Evolutionary conservation across 2,329 filamentous ascomycete genomes (phyloP).

Genomic region (Colletotrichum lupini): DNA sequence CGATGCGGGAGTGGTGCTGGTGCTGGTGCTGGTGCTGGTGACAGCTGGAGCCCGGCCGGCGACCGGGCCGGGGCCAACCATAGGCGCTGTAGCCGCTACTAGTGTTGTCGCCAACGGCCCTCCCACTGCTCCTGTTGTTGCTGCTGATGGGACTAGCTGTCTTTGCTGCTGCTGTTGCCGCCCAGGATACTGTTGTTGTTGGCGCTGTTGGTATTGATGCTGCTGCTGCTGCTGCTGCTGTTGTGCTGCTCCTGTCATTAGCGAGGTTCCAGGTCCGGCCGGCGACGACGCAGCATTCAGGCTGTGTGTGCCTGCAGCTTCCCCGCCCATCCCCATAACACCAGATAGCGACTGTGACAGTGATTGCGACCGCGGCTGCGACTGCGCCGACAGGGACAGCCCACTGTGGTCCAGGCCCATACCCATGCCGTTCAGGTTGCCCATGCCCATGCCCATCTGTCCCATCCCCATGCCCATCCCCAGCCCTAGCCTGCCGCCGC

Average conservation of each 20-base stretch:
- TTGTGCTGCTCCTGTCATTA: not conserved
- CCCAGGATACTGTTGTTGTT: not conserved
- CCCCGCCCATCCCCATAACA: conserved; percentile 8
- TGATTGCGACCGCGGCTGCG: conserved; percentile 30
- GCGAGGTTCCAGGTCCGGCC: conserved; percentile 17
- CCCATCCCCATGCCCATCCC: conserved; percentile 4
- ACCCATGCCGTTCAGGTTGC: not conserved
- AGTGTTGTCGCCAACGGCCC: not conserved
- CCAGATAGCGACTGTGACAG: conserved; percentile 14
- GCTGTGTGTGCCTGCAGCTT: conserved; percentile 1
- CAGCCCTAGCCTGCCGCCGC: not conserved
- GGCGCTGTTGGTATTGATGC: not conserved
- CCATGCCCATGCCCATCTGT: no score
- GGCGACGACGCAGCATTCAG: not conserved
- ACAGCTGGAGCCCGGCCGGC: not conserved
- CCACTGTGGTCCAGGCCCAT: not conserved
- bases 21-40: no score
- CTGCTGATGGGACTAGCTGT: not conserved
- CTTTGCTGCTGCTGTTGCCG: conserved; percentile 16
- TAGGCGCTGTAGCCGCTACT: not conserved
- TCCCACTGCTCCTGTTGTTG: not conserved
- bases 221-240: conserved; percentile 15
- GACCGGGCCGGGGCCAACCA: not conserved
- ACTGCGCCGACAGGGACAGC: not conserved
- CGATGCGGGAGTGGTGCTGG: not conserved